phyloP scores from a whole-genome alignment of 1,284 basidiomycete species.

The Tilletia setariae region DNA sequence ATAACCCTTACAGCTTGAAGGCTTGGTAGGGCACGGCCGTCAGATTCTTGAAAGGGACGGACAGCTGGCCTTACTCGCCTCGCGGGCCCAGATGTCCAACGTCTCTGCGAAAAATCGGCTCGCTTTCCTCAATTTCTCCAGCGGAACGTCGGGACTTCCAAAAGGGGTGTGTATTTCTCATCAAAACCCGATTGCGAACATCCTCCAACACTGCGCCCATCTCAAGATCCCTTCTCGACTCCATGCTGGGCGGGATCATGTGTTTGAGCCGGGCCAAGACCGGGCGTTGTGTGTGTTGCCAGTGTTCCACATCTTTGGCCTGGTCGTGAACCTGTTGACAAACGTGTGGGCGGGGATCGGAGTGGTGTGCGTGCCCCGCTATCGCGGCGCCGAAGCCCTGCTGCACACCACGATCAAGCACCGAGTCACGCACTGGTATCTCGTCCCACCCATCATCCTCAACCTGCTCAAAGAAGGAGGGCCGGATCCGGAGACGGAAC shows the following conservation, averaged over 20 bases:
- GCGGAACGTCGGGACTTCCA: conserved; percentile 76
- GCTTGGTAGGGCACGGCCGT: conserved; percentile 54
- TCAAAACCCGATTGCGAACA: conserved; percentile 14
- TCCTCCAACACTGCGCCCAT: conserved; percentile 21
- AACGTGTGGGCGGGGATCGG: conserved; percentile 22
- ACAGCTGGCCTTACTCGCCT: no score
- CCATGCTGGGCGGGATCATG: neutral
- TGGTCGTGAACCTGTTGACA: conserved; percentile 21
- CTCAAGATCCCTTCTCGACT: conserved; percentile 21
- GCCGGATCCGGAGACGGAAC: no score
- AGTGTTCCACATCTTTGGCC: conserved; percentile 34
- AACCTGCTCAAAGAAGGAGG: conserved; percentile 22
- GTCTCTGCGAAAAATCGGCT: conserved; percentile 56
- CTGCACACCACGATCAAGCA: conserved; percentile 36
- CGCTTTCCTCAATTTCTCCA: conserved; percentile 73
- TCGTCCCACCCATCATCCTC: conserved; percentile 28
- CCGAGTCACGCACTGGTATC: conserved; percentile 23
- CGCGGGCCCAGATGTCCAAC: no score
- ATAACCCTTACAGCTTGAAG: conserved; percentile 56
- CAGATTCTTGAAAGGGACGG: no score
- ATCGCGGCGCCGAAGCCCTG: conserved; percentile 43
- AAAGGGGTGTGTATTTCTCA: conserved; percentile 59
- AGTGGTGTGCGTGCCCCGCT: conserved; percentile 34
- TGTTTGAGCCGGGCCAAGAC: conserved; percentile 38
- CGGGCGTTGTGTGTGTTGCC: conserved; percentile 38